These are phyloP conservation scores for Aureobasidium sp. DNA, from an alignment of 2,329 filamentous ascomycete species.

Conservation along the genomic window DNA sequence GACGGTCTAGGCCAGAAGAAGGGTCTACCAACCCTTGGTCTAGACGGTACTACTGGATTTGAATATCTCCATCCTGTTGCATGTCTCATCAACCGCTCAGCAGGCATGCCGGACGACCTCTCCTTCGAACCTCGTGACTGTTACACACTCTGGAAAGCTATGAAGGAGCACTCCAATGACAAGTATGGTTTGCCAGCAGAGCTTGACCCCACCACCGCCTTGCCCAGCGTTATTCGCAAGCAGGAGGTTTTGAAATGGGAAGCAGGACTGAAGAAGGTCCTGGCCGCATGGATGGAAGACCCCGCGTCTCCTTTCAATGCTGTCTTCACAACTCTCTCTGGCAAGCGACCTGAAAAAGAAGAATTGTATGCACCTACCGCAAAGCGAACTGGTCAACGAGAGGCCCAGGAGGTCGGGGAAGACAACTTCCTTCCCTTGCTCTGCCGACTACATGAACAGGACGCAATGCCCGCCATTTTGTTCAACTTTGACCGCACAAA, in stretches of 20 bases:
- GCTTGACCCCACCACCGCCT: constrained; percentile 44
- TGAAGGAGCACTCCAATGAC: constrained; percentile 51
- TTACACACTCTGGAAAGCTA: constrained; percentile 56
- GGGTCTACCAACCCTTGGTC: constrained; percentile 37
- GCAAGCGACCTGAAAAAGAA: not conserved
- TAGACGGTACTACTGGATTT: constrained; percentile 47
- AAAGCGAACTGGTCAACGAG: constrained; percentile 22
- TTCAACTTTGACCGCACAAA: constrained; percentile 67
- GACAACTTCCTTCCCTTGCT: constrained; percentile 52
- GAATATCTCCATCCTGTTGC: constrained; percentile 60
- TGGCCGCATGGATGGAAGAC: constrained; percentile 56
- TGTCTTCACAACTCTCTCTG: constrained; percentile 45
- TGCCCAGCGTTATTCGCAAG: constrained; percentile 55
- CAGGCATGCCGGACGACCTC: constrained; percentile 61
- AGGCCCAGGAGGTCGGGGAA: constrained; percentile 20
- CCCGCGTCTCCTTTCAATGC: constrained; percentile 45
- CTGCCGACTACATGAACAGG: constrained; percentile 53
- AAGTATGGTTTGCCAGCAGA: constrained; percentile 38
- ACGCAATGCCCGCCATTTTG: constrained; percentile 64
- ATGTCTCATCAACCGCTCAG: constrained; percentile 53
- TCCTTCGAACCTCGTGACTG: constrained; percentile 66
- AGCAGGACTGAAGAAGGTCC: constrained; percentile 49
- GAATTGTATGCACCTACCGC: constrained; percentile 11
- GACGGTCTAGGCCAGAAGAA: constrained; percentile 40
- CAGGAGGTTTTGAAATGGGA: constrained; percentile 62